Base-by-base conservation (phyloP, 2,329 filamentous ascomycete species). In the Alternaria sp. region DNA sequence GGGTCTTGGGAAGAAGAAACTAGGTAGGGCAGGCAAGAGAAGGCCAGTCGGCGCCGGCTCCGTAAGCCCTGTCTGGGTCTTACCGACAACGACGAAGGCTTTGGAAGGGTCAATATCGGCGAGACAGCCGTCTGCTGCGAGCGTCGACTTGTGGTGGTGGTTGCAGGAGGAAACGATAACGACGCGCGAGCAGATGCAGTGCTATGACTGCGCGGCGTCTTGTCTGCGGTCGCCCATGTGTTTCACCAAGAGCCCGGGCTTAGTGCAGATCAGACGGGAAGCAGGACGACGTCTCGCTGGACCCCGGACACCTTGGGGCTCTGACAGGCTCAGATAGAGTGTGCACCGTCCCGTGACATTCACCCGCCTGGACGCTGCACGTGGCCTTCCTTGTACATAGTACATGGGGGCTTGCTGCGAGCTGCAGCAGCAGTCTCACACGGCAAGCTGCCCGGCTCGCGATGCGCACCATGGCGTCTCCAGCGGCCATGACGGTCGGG, bases 201-300 rank as follows among this genome's bases (percentile, higher is more conserved):
- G 46, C 33, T 13, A 26, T 17, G 50, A 28, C 33, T 28, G 50
- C 42, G 26, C 49, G 46, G 45, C 29, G 41, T 29, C 50, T 14
- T 4, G 17, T 31, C 24, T 31, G 34, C 37, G 48, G 29, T 63
- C 37, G 37, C 31, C 46, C 37, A 48, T 44, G 24, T 63, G 67
- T 71, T 71, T 71, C 64, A 69, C 64, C 11, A 21, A 24, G 51
- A 34, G 57, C 53, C 61, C 62, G 54, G 51, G 53, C 51, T 37
- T 41, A 26, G 42, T 62, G 70, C 61, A 62, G 68, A 72, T 72
- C 69, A 64, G 68, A 70, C 70, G 67, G 66, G 67, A 66, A 66
- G 64, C 62, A 63, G 60, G 29, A 34, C 17, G 45, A 50, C 36
- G 45, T 68, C 69, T 70, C 61, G 67, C 65, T 48, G 63, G 61